Conservation (phyloP, 345 rosid genomes). For the Adansonia digitata region DNA sequence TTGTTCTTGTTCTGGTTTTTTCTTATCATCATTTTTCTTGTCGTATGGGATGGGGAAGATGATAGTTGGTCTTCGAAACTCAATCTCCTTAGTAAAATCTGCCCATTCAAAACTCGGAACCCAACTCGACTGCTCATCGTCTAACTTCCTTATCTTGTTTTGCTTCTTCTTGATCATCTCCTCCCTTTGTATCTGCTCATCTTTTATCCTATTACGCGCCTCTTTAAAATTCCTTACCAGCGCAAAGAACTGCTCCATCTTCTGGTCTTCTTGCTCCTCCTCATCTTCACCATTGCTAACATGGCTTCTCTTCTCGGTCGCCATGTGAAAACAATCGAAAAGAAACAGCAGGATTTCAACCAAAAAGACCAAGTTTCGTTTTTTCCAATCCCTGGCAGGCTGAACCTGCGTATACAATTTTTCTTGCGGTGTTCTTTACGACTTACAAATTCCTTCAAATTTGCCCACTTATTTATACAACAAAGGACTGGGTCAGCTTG, state of each 20-base stretch:
- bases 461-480: background rate
- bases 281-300: background rate
- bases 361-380: background rate
- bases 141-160: background rate
- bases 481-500: background rate
- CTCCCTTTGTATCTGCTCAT: conserved; percentile 4
- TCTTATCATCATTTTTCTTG: background rate
- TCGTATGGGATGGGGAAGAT: background rate
- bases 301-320: background rate
- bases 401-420: background rate
- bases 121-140: conserved; percentile 11
- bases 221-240: conserved; percentile 8
- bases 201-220: conserved; percentile 1
- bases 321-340: conserved; percentile 24
- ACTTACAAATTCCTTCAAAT: background rate
- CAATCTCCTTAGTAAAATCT: background rate
- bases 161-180: background rate
- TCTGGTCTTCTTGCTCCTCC: conserved; percentile 17
- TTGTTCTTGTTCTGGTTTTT: background rate
- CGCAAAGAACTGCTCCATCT: conserved; percentile 18
- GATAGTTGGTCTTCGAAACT: background rate
- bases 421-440: background rate
- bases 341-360: no score
- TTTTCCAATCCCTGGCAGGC: background rate
- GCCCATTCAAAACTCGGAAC: conserved; percentile 9